Conservation (phyloP, 164 flowering plant species). For the Santalum album region DNA sequence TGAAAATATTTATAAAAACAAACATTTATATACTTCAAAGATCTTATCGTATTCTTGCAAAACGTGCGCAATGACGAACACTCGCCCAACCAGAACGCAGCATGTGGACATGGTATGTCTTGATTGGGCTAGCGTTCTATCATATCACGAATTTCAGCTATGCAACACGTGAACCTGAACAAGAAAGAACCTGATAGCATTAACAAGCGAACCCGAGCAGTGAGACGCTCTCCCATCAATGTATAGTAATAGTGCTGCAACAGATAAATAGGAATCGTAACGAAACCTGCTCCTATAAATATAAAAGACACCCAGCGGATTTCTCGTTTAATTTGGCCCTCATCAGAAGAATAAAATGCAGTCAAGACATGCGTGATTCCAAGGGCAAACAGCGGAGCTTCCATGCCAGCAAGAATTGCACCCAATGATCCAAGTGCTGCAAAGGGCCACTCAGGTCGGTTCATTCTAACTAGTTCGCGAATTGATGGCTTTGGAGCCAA, state of each 20-base stretch:
- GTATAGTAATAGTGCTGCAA: conserved; percentile 66
- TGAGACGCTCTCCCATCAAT: conserved; percentile 68
- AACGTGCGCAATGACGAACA: no score
- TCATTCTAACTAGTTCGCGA: conserved; percentile 43
- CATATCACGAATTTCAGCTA: no score
- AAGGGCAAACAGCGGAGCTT: conserved; percentile 63
- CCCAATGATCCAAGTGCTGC: conserved; percentile 66
- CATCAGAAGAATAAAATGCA: conserved; percentile 40
- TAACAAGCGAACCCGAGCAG: conserved; percentile 52
- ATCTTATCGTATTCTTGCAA: no score
- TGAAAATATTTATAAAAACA: conserved; percentile 4
- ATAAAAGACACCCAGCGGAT: conserved; percentile 34
- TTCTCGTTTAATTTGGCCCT: conserved; percentile 35
- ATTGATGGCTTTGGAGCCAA: conserved; percentile 30
- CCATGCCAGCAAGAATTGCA: conserved; percentile 57
- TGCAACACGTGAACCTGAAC: neutral
- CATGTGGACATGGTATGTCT: no score
- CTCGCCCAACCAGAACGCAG: no score
- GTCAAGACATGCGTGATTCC: conserved; percentile 51
- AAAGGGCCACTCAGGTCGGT: conserved; percentile 64
- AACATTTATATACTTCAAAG: neutral
- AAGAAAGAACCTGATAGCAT: conserved; percentile 64
- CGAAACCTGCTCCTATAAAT: conserved; percentile 43
- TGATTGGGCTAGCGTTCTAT: no score
- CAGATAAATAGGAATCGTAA: conserved; percentile 46